Evolutionary conservation across 805 yeast species (phyloP), one percentile per base, ranked within the genome.

Genomic region (Candida awuae): DNA sequence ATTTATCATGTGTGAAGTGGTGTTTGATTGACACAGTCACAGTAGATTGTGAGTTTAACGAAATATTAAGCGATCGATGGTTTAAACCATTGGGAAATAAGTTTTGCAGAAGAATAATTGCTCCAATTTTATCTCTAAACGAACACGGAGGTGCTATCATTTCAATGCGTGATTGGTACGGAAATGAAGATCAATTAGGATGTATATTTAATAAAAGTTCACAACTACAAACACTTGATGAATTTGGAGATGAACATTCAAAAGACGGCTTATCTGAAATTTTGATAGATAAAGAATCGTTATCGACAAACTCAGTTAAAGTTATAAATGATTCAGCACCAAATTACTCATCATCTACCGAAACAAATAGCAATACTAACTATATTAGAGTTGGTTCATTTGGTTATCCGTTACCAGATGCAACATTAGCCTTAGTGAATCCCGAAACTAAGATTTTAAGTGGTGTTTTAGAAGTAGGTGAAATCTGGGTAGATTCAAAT

Each of bases 121-220:
- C 95, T 0, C 99, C 99, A 0, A 73, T 92, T 67, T 66, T 92
- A 32, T 83, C 96, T 0, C 64, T 92, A 35, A 76, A 84, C 47
- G 98, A 92, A 55, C 94, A 87, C 53, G 98, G 98, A 25, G 99
- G 99, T 2, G 84, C 90, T 75, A 87, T 88, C 10, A 77, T 92
- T 6, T 77, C 97, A 1, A 74, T 87, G 71, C 70, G 94, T 48
- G 99, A 92, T 58, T 90, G 95, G 86, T 64, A 88, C 13, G 87
- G 85, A 4, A 74, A 74, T 4, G 74, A 74, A 39, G 84, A 80
- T 16, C 73, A 73, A 34, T 51, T 80, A 39, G 84, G 84, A 4
- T 67, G 75, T 33, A 51, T 63, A 1, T 58, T 70, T 26, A 56
- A 63, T 28, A 62, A 62, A 4, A 13, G 29, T 48, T n/a, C 47